Conservation (phyloP, 2,329 filamentous ascomycete species). For the Westerdykella aurantiaca region DNA sequence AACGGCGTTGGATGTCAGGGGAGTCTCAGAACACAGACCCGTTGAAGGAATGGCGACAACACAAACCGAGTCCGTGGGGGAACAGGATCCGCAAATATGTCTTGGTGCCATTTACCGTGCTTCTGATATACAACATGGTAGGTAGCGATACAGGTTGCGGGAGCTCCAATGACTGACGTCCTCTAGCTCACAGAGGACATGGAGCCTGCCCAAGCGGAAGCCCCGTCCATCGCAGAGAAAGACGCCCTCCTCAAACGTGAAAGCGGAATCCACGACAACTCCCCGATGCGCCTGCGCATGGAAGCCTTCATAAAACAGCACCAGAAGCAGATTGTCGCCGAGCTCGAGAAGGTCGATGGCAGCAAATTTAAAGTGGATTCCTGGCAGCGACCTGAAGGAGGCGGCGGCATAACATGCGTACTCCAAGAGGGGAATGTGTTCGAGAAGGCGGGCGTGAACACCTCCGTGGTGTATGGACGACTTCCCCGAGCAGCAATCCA, state of each 20-base stretch:
- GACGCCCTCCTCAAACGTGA: constrained; percentile 78
- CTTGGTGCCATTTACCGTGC: constrained; percentile 48
- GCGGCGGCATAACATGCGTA: constrained; percentile 90
- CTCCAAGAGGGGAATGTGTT: constrained; percentile 95
- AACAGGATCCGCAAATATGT: constrained; percentile 41
- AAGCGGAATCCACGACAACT: constrained; percentile 65
- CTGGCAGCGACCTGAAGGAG: constrained; percentile 82
- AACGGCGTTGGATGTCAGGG: constrained; percentile 16
- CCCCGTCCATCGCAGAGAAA: constrained; percentile 72
- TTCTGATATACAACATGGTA: constrained; percentile 57
- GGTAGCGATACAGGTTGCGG: constrained; percentile 6
- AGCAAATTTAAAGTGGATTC: constrained; percentile 75
- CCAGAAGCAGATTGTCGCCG: constrained; percentile 78
- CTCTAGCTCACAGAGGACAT: constrained; percentile 33
- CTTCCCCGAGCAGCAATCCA: constrained; percentile 78
- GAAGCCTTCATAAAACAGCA: constrained; percentile 92
- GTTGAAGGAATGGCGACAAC: constrained; percentile 31
- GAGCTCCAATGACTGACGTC: constrained; percentile 2
- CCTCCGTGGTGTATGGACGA: constrained; percentile 88
- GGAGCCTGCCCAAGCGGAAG: constrained; percentile 44
- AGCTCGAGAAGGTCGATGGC: constrained; percentile 78
- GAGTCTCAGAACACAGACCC: constrained; percentile 21
- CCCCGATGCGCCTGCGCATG: constrained; percentile 97
- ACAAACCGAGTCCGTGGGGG: constrained; percentile 31
- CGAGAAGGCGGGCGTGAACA: constrained; percentile 94